phyloP scores from a whole-genome alignment of 2,329 filamentous ascomycete species.

The Alternaria consortialis region DNA sequence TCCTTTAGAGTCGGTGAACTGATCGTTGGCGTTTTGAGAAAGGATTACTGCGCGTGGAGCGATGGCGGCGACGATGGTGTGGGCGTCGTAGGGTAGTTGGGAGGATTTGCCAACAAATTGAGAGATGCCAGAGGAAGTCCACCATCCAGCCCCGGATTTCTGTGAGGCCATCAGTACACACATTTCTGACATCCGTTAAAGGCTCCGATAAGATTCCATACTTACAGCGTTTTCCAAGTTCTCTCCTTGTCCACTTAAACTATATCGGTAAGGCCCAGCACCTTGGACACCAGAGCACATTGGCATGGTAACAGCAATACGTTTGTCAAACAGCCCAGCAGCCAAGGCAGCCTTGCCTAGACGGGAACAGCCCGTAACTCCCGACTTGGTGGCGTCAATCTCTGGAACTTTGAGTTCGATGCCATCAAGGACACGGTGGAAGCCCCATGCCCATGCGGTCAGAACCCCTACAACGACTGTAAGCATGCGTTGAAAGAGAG shows the following conservation, averaged over 20 bases:
- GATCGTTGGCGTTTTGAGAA: conserved; percentile 52
- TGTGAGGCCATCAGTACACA: conserved; percentile 8
- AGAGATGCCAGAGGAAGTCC: conserved; percentile 46
- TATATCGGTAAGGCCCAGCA: conserved; percentile 50
- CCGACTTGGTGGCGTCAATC: conserved; percentile 45
- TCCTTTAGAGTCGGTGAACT: conserved; percentile 60
- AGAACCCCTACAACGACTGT: conserved; percentile 35
- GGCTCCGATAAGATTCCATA: too few species aligned
- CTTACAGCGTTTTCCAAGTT: conserved; percentile 53
- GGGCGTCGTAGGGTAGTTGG: conserved; percentile 47
- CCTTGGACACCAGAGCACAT: conserved; percentile 50
- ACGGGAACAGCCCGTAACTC: conserved; percentile 50
- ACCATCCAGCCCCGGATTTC: conserved; percentile 50
- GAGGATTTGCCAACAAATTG: conserved; percentile 45
- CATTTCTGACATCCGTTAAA: not conserved
- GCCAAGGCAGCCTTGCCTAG: conserved; percentile 49
- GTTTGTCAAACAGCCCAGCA: conserved; percentile 47
- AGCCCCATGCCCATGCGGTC: conserved; percentile 53
- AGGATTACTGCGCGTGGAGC: conserved; percentile 47
- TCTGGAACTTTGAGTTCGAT: conserved; percentile 49
- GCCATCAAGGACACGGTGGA: conserved; percentile 50
- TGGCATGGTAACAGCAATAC: conserved; percentile 51
- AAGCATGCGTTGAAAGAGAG: not conserved
- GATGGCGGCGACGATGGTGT: conserved; percentile 50
- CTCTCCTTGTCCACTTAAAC: conserved; percentile 55